phyloP scores from a whole-genome alignment of 306 rosid species.

The Cicer pinnatifidum region DNA sequence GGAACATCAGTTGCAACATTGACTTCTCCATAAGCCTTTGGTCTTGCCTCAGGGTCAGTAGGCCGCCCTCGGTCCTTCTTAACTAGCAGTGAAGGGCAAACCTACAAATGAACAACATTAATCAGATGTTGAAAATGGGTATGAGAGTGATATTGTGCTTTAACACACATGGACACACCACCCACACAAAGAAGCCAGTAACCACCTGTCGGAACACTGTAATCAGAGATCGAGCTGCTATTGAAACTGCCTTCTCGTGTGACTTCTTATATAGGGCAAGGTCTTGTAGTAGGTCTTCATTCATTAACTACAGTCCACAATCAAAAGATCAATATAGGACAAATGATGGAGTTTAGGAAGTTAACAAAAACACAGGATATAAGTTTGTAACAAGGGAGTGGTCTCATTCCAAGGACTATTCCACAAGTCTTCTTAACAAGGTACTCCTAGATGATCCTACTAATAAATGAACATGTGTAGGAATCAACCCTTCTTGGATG shows the following conservation, averaged over 20 bases:
- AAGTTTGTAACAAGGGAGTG: constrained; percentile 25
- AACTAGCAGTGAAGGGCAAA: constrained; percentile 83
- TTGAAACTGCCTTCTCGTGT: constrained; percentile 87
- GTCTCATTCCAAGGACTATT: constrained; percentile 36
- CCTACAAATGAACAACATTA: constrained; percentile 56
- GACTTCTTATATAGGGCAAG: constrained; percentile 93
- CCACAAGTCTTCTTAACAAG: constrained; percentile 35
- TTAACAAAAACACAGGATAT: constrained; percentile 32
- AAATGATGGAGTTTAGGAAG: constrained; percentile 12
- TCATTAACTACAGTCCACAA: constrained; percentile 73
- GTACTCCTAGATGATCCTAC: constrained; percentile 5
- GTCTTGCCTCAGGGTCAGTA: constrained; percentile 67
- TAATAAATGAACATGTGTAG: background rate
- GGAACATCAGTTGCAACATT: constrained; percentile 64
- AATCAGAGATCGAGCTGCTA: constrained; percentile 87
- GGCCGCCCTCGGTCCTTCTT: constrained; percentile 96
- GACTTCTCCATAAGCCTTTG: constrained; percentile 84
- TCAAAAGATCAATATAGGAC: constrained; percentile 42
- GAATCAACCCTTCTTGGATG: constrained; percentile 3
- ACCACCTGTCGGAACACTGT: constrained; percentile 82
- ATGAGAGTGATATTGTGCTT: constrained; percentile 1
- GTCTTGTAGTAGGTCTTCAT: constrained; percentile 89
- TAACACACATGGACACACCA: constrained; percentile 9
- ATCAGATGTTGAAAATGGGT: background rate
- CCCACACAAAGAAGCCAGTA: constrained; percentile 24